Evolutionary conservation across 495 filamentous ascomycete genomes (phyloP).

Genomic region (Penicillium arizonense): DNA sequence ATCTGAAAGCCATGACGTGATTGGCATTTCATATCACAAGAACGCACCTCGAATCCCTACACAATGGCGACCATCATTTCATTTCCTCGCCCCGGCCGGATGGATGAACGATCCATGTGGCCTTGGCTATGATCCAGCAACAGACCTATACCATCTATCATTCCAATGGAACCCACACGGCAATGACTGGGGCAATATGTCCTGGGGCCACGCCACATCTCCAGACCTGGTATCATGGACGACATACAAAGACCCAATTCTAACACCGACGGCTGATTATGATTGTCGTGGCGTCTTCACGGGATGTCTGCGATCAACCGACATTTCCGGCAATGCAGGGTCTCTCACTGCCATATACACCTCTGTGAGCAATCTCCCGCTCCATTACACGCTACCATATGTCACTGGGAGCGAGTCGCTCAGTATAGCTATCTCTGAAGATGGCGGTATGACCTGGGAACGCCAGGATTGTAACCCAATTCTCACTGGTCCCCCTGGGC

Average conservation of each 20-base stretch:
- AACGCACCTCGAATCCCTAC: not conserved
- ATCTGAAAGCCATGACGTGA: not conserved
- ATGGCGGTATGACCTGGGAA: slow-evolving; percentile 51
- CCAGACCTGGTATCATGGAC: slow-evolving; percentile 43
- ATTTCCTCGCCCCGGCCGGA: slow-evolving; percentile 49
- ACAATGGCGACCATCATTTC: slow-evolving; percentile 48
- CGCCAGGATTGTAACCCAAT: slow-evolving; percentile 50
- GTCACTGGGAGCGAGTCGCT: slow-evolving; percentile 48
- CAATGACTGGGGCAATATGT: slow-evolving; percentile 47
- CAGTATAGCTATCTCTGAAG: slow-evolving; percentile 44
- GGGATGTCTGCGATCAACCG: slow-evolving; percentile 46
- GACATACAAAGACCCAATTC: slow-evolving; percentile 29
- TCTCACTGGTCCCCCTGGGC: slow-evolving; percentile 40
- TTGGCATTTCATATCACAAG: not conserved
- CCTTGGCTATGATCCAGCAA: slow-evolving; percentile 50
- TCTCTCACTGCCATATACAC: slow-evolving; percentile 51
- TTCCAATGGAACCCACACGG: slow-evolving; percentile 49
- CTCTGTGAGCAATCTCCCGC: slow-evolving; percentile 50
- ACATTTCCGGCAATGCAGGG: slow-evolving; percentile 39
- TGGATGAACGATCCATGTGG: slow-evolving; percentile 62
- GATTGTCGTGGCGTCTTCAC: slow-evolving; percentile 53
- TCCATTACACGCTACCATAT: slow-evolving; percentile 48
- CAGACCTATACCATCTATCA: slow-evolving; percentile 38
- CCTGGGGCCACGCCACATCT: slow-evolving; percentile 45
- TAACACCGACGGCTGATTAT: slow-evolving; percentile 41